Percentiles rank a stretch among this genome's conserved stretches.
Evolutionary conservation across 1,139 yeast genomes (phyloP).

Genomic region (Casaregolazyma suthepensis): DNA sequence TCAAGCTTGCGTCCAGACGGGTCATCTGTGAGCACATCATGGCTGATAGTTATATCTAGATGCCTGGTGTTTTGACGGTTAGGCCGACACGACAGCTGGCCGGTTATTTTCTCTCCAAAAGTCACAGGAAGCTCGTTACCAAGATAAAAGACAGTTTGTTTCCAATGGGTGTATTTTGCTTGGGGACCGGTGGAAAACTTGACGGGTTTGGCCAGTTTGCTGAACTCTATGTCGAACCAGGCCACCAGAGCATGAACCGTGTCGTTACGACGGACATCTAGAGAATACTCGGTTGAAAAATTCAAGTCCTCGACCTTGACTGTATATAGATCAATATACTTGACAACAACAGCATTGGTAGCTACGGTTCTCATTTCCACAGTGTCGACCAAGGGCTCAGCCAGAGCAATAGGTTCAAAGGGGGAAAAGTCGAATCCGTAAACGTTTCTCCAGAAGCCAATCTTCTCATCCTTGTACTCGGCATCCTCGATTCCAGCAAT

Average conservation of each 20-base stretch:
- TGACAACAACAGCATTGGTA: conserved; percentile 63
- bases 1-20: conserved; percentile 2
- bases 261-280: conserved; percentile 74
- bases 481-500: conserved; percentile 95
- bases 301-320: conserved; percentile 78
- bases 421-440: conserved; percentile 93
- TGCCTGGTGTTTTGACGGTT: conserved; percentile 75
- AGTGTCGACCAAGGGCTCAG: conserved; percentile 91
- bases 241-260: conserved; percentile 82
- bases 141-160: conserved; percentile 91
- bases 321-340: conserved; percentile 84
- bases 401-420: conserved; percentile 66
- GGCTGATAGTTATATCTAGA: conserved; percentile 37
- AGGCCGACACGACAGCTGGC: conserved; percentile 71
- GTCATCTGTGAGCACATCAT: conserved; percentile 36
- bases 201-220: conserved; percentile 38
- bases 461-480: conserved; percentile 86
- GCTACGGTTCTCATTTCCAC: conserved; percentile 76
- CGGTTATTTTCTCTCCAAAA: conserved; percentile 68
- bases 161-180: conserved; percentile 61
- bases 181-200: conserved; percentile 43
- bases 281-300: conserved; percentile 58
- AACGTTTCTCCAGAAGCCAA: conserved; percentile 94
- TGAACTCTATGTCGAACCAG: conserved; percentile 94
- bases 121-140: conserved; percentile 74